Conservation (phyloP, 345 rosid species). For the Schrenkiella parvula region DNA sequence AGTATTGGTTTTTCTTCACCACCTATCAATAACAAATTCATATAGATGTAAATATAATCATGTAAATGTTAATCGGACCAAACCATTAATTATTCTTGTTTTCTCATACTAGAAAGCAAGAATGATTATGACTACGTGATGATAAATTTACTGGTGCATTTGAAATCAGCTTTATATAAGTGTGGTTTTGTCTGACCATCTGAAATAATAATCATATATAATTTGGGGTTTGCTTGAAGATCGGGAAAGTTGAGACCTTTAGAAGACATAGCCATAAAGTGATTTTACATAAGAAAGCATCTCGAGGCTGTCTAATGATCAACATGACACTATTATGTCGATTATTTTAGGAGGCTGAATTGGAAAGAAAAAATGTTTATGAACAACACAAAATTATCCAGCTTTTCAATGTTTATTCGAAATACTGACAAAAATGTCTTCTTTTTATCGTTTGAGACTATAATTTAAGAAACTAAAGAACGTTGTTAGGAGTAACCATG, state of each 20-base stretch:
- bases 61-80: neutral
- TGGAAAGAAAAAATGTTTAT: neutral
- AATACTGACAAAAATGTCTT: neutral
- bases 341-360: neutral
- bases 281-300: conserved; percentile 22
- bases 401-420: neutral
- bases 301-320: conserved; percentile 30
- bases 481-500: neutral
- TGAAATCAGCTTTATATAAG: conserved; percentile 28
- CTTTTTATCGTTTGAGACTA: neutral
- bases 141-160: conserved; percentile 19
- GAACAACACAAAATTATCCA: neutral
- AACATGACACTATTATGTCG: conserved; percentile 12
- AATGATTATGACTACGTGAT: conserved; percentile 21
- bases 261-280: conserved; percentile 22
- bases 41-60: neutral
- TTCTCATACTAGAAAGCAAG: conserved; percentile 21
- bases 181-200: conserved; percentile 28
- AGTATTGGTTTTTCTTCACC: neutral
- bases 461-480: neutral
- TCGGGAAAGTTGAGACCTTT: conserved; percentile 29
- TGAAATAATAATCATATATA: conserved; percentile 23
- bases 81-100: conserved; percentile 2
- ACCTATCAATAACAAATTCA: neutral
- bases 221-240: conserved; percentile 35